Percentiles rank a stretch among this genome's conserved stretches.
Conservation (phyloP, 1,284 basidiomycete species). For the Sporisorium reilianum region DNA sequence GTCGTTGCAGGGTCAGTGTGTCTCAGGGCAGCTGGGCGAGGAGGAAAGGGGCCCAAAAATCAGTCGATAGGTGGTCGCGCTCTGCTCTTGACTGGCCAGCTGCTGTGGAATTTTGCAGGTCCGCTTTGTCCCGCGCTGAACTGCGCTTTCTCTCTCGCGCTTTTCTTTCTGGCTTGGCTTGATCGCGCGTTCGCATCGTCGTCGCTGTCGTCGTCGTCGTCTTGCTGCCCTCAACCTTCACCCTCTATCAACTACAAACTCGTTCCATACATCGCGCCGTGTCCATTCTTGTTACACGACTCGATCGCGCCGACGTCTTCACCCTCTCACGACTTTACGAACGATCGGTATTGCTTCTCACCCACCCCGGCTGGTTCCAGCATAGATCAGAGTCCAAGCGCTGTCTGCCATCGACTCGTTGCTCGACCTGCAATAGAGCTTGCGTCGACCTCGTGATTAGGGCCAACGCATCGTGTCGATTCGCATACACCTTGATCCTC, state of each 20-base stretch:
- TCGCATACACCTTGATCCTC: not conserved
- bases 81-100: not conserved
- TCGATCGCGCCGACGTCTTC: conserved; percentile 3
- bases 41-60: not conserved
- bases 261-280: not conserved
- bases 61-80: conserved; percentile 1
- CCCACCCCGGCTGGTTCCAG: not conserved
- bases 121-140: not conserved
- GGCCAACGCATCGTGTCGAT: not conserved
- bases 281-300: conserved; percentile 10
- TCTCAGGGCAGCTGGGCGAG: not conserved
- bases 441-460: not conserved
- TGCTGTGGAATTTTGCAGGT: conserved; percentile 1
- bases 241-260: not conserved
- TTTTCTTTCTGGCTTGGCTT: conserved; percentile 1
- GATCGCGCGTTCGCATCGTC: not conserved
- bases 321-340: conserved; percentile 2
- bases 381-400: not conserved
- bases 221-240: not conserved
- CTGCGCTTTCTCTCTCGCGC: conserved; percentile 1
- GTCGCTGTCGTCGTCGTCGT: not conserved
- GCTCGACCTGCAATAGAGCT: not conserved
- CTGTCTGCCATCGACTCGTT: not conserved
- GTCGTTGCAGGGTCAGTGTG: conserved; percentile 1
- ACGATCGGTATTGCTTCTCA: not conserved